phyloP scores from a whole-genome alignment of 805 yeast genomes.

The Wickerhamomyces rabaulensis region DNA sequence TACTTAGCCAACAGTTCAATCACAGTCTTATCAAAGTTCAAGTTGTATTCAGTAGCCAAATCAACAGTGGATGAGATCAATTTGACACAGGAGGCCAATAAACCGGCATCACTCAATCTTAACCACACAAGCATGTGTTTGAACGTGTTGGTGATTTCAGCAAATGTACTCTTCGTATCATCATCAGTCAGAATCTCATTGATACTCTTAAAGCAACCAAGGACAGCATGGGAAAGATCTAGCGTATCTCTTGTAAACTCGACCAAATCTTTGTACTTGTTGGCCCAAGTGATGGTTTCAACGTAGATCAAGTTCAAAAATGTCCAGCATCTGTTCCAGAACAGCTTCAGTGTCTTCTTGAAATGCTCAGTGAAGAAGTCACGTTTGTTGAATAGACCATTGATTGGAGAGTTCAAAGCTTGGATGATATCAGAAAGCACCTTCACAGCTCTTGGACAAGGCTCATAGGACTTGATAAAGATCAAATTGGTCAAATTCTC shows the following conservation, averaged over 20 bases:
- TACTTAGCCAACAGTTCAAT: slow-evolving; percentile 54
- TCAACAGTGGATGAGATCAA: slow-evolving; percentile 63
- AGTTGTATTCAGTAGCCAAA: slow-evolving; percentile 49
- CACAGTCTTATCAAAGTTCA: slow-evolving; percentile 47
- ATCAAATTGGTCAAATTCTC: slow-evolving; percentile 40
- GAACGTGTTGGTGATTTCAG: slow-evolving; percentile 56
- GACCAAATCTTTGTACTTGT: slow-evolving; percentile 49
- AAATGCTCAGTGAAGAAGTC: slow-evolving; percentile 19
- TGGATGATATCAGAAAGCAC: slow-evolving; percentile 68
- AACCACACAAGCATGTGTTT: slow-evolving; percentile 73
- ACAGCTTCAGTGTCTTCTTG: slow-evolving; percentile 29
- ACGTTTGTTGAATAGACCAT: slow-evolving; percentile 43
- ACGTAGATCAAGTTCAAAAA: slow-evolving; percentile 64
- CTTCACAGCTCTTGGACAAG: slow-evolving; percentile 70
- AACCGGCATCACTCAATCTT: slow-evolving; percentile 71
- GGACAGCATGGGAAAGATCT: slow-evolving; percentile 64
- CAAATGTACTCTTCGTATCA: slow-evolving; percentile 34
- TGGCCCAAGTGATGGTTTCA: slow-evolving; percentile 74
- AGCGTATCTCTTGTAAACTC: slow-evolving; percentile 86
- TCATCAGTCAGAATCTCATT: slow-evolving; percentile 25
- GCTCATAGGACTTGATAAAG: slow-evolving; percentile 51
- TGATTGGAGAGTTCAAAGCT: slow-evolving; percentile 60
- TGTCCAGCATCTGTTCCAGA: slow-evolving; percentile 73
- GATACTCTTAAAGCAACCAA: slow-evolving; percentile 59
- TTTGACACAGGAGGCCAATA: slow-evolving; percentile 67